Conservation (phyloP, 2,329 filamentous ascomycete genomes). For the Dryadomyces quercus-mongolicae region DNA sequence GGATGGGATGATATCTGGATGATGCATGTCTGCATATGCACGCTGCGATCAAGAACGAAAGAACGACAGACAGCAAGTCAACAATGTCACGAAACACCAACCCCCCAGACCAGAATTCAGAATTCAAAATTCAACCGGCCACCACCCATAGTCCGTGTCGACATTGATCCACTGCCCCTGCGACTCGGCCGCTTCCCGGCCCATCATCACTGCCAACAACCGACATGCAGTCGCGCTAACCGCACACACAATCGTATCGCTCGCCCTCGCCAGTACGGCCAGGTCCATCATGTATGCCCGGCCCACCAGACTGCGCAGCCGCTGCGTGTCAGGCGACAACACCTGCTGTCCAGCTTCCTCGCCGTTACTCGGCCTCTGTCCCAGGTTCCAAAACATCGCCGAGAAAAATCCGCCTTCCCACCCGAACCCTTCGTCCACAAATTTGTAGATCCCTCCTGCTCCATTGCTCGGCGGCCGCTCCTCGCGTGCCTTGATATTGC, state of each 20-base stretch:
- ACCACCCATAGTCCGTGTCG: slow-evolving; percentile 58
- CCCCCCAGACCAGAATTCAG: not conserved
- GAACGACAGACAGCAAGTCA: not conserved
- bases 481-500: slow-evolving; percentile 30
- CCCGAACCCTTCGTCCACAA: slow-evolving; percentile 64
- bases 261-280: slow-evolving; percentile 55
- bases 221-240: slow-evolving; percentile 64
- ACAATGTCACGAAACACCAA: not conserved
- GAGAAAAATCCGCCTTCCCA: slow-evolving; percentile 86
- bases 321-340: slow-evolving; percentile 43
- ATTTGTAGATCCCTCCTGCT: slow-evolving; percentile 41
- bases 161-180: slow-evolving; percentile 62
- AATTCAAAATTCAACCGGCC: slow-evolving; percentile 4
- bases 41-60: not conserved
- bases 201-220: slow-evolving; percentile 74
- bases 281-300: slow-evolving; percentile 76
- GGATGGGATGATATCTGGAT: too few species aligned
- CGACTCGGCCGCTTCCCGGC: slow-evolving; percentile 58
- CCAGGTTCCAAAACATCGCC: slow-evolving; percentile 71
- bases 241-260: slow-evolving; percentile 63
- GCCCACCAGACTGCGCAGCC: slow-evolving; percentile 61
- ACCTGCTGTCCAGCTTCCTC: not conserved
- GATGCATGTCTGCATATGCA: too few species aligned
- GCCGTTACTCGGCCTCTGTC: slow-evolving; percentile 24
- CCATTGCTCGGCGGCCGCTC: slow-evolving; percentile 21